phyloP scores from a whole-genome alignment of 495 filamentous ascomycete species.

The Daldinia decipiens region DNA sequence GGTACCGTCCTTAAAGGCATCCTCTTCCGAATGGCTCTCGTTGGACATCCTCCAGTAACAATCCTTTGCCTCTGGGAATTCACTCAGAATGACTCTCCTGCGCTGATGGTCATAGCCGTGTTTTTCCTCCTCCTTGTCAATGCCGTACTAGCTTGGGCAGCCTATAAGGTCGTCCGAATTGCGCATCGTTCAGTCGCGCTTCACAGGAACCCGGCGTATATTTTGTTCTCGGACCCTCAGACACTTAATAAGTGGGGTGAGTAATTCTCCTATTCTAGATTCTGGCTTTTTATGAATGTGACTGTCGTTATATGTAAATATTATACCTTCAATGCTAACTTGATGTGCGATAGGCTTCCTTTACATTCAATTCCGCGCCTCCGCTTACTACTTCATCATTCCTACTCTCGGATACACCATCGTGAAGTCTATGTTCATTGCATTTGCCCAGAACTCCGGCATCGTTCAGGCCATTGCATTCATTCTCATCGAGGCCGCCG shows the following conservation, averaged over 20 bases:
- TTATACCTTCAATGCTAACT: slow-evolving; percentile 10
- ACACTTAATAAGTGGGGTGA: slow-evolving; percentile 92
- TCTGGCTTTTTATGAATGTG: neutral
- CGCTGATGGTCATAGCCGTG: slow-evolving; percentile 85
- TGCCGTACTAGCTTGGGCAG: slow-evolving; percentile 82
- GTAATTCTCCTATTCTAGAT: slow-evolving; percentile 13
- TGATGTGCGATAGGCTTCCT: slow-evolving; percentile 68
- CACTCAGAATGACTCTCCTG: slow-evolving; percentile 83
- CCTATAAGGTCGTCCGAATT: slow-evolving; percentile 87
- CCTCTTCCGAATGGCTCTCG: slow-evolving; percentile 87
- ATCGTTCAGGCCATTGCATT: slow-evolving; percentile 85
- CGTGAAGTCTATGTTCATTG: slow-evolving; percentile 91
- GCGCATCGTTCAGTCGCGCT: slow-evolving; percentile 86
- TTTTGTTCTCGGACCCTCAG: slow-evolving; percentile 92
- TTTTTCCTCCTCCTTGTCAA: slow-evolving; percentile 88
- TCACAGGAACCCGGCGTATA: slow-evolving; percentile 97
- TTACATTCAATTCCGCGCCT: slow-evolving; percentile 96
- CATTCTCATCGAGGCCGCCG: slow-evolving; percentile 83
- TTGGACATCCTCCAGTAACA: slow-evolving; percentile 91
- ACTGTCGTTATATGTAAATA: neutral
- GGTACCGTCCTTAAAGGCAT: slow-evolving; percentile 86
- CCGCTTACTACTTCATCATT: slow-evolving; percentile 95
- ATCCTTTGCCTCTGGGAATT: slow-evolving; percentile 96
- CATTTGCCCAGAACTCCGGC: slow-evolving; percentile 76
- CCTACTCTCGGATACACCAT: slow-evolving; percentile 82